Evolutionary conservation across 371 early-diverging fungal genomes (phyloP).

Genomic region (Chytridium lagenaria): DNA sequence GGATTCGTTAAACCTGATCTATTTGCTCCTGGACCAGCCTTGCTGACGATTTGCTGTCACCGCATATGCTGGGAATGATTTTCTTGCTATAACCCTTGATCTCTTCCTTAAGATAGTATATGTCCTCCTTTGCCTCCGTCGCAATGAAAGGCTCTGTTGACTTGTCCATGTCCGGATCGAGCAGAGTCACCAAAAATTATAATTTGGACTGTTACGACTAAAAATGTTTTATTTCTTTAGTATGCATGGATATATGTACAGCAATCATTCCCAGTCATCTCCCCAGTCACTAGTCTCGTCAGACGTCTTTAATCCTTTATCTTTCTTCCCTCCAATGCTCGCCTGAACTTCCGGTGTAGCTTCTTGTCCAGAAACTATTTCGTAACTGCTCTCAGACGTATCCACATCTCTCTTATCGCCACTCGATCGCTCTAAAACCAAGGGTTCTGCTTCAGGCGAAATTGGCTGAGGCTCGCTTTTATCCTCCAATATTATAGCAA

Average conservation of each 20-base stretch:
- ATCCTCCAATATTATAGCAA: background rate
- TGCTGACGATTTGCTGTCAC: background rate
- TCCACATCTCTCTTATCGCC: background rate
- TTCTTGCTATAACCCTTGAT: background rate
- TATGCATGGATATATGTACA: background rate
- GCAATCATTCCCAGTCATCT: slow-evolving; percentile 15
- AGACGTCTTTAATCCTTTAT: background rate
- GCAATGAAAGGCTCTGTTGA: slow-evolving; percentile 6
- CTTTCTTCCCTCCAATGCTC: background rate
- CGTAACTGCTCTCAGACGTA: slow-evolving; percentile 4
- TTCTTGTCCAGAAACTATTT: slow-evolving; percentile 8
- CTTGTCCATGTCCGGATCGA: slow-evolving; percentile 4
- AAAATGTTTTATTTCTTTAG: background rate
- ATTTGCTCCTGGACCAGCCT: background rate
- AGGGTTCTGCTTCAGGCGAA: too few relatives aligned
- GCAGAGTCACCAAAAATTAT: too few relatives aligned
- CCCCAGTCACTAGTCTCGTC: slow-evolving; percentile 15
- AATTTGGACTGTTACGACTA: too few relatives aligned
- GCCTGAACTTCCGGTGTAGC: background rate
- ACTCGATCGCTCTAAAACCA: too few relatives aligned
- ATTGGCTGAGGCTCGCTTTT: background rate
- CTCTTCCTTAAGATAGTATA: slow-evolving; percentile 4
- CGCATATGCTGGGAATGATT: background rate
- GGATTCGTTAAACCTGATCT: background rate
- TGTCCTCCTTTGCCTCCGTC: background rate